phyloP scores from a whole-genome alignment of 768 basidiomycete species.

The Amanita exitialis region DNA sequence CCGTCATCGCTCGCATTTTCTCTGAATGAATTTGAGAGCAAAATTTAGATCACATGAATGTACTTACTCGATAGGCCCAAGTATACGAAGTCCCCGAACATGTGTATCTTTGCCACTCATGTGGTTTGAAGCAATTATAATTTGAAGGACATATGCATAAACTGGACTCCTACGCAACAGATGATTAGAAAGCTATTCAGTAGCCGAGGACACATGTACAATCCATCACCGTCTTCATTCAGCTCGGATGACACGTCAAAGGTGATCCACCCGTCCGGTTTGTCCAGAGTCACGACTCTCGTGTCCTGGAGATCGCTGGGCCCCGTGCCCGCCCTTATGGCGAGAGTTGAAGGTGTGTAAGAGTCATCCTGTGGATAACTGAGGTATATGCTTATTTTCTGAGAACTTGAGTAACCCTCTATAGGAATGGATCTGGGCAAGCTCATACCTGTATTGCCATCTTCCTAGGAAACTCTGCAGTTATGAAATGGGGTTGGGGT shows the following conservation, averaged over 20 bases:
- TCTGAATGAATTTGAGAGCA: background rate
- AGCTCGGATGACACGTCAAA: slow-evolving; percentile 77
- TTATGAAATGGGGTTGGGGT: slow-evolving; percentile 94
- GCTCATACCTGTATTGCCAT: slow-evolving; percentile 73
- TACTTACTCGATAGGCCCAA: slow-evolving; percentile 72
- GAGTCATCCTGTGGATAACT: slow-evolving; percentile 86
- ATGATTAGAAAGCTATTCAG: background rate
- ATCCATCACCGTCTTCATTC: slow-evolving; percentile 68
- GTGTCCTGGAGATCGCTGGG: slow-evolving; percentile 90
- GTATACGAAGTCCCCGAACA: slow-evolving; percentile 81
- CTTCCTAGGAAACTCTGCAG: slow-evolving; percentile 85
- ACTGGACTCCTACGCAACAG: slow-evolving; percentile 59
- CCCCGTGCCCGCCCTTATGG: slow-evolving; percentile 87
- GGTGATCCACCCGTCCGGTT: slow-evolving; percentile 92
- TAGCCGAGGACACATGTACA: slow-evolving; percentile 30
- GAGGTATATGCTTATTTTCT: slow-evolving; percentile 85
- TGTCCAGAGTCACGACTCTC: slow-evolving; percentile 71
- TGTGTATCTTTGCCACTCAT: slow-evolving; percentile 99
- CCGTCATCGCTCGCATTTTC: slow-evolving; percentile 5
- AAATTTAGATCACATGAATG: slow-evolving; percentile 25
- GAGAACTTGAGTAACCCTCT: background rate
- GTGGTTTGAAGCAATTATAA: slow-evolving; percentile 87
- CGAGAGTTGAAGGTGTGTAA: slow-evolving; percentile 89
- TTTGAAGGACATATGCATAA: slow-evolving; percentile 81
- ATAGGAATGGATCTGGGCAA: background rate